Percentiles rank a stretch among this genome's conserved stretches.
phyloP scores from a whole-genome alignment of 2,329 filamentous ascomycete genomes.

The Incumbomyces delicatus region DNA sequence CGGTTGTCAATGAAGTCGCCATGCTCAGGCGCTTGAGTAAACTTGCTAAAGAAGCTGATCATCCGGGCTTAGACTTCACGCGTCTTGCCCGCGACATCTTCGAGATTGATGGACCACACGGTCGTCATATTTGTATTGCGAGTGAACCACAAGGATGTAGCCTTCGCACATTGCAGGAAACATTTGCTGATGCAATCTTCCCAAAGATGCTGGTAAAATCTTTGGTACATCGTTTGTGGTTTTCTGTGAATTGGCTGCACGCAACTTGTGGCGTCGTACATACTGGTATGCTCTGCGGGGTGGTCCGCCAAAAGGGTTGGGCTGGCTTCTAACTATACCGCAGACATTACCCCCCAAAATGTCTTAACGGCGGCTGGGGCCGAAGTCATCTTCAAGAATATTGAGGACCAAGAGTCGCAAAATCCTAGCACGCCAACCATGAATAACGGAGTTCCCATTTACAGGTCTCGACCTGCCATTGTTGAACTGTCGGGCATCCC shows the following conservation, averaged over 20 bases:
- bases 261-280: constrained; percentile 14
- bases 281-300: constrained; percentile 11
- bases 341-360: constrained; percentile 27
- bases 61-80: constrained; percentile 14
- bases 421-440: constrained; percentile 21
- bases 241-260: constrained; percentile 18
- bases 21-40: constrained; percentile 16
- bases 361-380: constrained; percentile 25
- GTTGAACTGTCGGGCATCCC: constrained; percentile 12
- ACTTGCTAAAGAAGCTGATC: constrained; percentile 5
- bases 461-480: constrained; percentile 16
- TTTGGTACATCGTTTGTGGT: constrained; percentile 16
- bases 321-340: neutral
- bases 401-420: constrained; percentile 23
- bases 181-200: constrained; percentile 17
- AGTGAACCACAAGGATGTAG: constrained; percentile 21
- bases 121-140: constrained; percentile 22
- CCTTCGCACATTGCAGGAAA: constrained; percentile 18
- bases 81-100: constrained; percentile 11
- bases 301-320: too few species aligned
- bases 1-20: constrained; percentile 19
- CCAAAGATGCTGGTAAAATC: constrained; percentile 11
- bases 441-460: constrained; percentile 21
- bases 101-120: constrained; percentile 13
- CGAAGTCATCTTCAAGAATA: constrained; percentile 21